Evolutionary conservation across 176 grass and related monocot genomes (phyloP).

Genomic region (Carex parvula): DNA sequence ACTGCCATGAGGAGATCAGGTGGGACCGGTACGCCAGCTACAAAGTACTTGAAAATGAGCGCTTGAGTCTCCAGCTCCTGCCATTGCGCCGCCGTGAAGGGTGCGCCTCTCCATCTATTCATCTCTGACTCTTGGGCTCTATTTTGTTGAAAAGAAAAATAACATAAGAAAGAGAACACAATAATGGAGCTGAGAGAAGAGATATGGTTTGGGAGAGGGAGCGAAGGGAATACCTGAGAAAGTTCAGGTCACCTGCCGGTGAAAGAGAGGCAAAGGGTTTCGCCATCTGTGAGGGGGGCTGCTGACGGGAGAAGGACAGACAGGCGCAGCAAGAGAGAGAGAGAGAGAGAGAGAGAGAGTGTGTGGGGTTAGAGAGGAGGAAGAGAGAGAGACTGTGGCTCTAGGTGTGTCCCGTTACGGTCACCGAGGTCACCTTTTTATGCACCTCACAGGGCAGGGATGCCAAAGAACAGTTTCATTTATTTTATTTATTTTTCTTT

Average conservation of each 20-base stretch:
- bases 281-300: slow-evolving; percentile 51
- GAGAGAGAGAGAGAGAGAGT: background rate
- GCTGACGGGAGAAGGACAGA: slow-evolving; percentile 20
- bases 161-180: background rate
- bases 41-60: slow-evolving; percentile 88
- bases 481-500: background rate
- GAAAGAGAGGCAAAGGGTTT: slow-evolving; percentile 74
- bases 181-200: slow-evolving; percentile 14
- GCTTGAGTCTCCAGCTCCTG: slow-evolving; percentile 91
- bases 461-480: slow-evolving; percentile 3
- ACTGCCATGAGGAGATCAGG: slow-evolving; percentile 68
- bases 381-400: background rate
- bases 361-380: background rate
- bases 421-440: slow-evolving; percentile 30
- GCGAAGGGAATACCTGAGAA: slow-evolving; percentile 28
- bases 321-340: background rate
- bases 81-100: slow-evolving; percentile 81
- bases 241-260: slow-evolving; percentile 51
- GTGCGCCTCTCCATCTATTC: slow-evolving; percentile 32
- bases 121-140: slow-evolving; percentile 29
- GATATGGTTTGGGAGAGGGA: slow-evolving; percentile 30
- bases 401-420: slow-evolving; percentile 21
- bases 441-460: background rate
- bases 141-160: background rate
- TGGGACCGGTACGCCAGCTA: slow-evolving; percentile 73